phyloP scores from a whole-genome alignment of 2,329 filamentous ascomycete genomes.

The Septoria petroselini region DNA sequence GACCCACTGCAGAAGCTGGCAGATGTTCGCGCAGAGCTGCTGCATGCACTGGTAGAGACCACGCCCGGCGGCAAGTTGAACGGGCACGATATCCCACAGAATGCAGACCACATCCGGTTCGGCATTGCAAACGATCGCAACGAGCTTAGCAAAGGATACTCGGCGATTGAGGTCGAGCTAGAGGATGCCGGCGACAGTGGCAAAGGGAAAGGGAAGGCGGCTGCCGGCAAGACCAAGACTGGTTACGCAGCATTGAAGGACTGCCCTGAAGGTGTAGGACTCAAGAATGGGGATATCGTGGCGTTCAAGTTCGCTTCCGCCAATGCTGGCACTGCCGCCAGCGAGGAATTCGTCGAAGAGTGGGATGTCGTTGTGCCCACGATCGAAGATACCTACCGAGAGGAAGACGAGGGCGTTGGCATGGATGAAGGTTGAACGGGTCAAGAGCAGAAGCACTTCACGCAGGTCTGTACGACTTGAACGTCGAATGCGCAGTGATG shows the following conservation, averaged over 20 bases:
- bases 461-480: no score
- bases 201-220: conserved; percentile 42
- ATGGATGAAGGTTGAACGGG: conserved; percentile 27
- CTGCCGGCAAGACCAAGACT: conserved; percentile 32
- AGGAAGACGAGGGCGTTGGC: conserved; percentile 29
- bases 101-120: conserved; percentile 42
- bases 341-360: conserved; percentile 23
- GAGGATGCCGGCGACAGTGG: conserved; percentile 29
- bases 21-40: conserved; percentile 43
- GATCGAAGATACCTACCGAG: conserved; percentile 36
- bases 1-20: conserved; percentile 44
- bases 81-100: conserved; percentile 40
- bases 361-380: conserved; percentile 38
- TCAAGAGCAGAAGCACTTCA: no score
- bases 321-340: conserved; percentile 22
- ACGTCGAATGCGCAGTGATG: no score
- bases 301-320: conserved; percentile 37
- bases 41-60: conserved; percentile 43
- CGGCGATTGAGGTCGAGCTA: conserved; percentile 33
- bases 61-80: conserved; percentile 37
- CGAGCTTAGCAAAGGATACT: conserved; percentile 43
- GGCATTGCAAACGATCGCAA: conserved; percentile 43
- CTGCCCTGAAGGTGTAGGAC: conserved; percentile 39
- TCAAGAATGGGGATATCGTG: conserved; percentile 37
- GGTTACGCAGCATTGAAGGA: conserved; percentile 35